A percentile compares a stretch with the other conserved stretches of the same genome.
Conservation (phyloP, 208 protist genomes). For the Crithidia fasciculata region DNA sequence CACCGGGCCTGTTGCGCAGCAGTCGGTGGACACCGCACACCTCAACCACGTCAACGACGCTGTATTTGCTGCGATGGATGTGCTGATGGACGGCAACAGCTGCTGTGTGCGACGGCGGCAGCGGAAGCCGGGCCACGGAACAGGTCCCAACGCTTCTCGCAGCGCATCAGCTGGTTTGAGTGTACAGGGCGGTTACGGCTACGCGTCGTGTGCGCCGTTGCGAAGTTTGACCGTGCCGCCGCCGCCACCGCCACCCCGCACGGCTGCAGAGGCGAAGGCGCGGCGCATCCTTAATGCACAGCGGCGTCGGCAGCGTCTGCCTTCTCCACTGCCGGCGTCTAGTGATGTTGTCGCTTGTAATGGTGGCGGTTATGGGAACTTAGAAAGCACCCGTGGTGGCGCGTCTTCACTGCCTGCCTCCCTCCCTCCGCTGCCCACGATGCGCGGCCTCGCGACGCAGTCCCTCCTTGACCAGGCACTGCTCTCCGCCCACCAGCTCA, state of each 20-base stretch:
- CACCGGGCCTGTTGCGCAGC: constrained; percentile 19
- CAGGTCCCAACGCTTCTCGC: neutral
- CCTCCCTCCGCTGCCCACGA: neutral
- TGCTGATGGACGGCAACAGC: constrained; percentile 81
- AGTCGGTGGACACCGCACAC: constrained; percentile 26
- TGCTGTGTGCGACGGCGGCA: constrained; percentile 55
- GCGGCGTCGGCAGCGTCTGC: constrained; percentile 10
- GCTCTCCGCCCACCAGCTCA: neutral
- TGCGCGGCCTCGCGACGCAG: constrained; percentile 5
- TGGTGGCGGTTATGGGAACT: too few species aligned
- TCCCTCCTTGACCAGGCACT: constrained; percentile 13
- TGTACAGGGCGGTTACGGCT: too few species aligned
- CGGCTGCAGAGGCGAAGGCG: constrained; percentile 23
- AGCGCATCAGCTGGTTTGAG: neutral
- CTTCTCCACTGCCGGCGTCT: too few species aligned
- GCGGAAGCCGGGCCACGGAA: neutral
- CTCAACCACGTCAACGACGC: constrained; percentile 22
- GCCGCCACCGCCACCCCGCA: constrained; percentile 17
- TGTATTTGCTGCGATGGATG: constrained; percentile 57
- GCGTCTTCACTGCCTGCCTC: too few species aligned
- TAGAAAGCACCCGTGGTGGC: too few species aligned
- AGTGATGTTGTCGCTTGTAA: too few species aligned
- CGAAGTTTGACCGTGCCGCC: neutral
- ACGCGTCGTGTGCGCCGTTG: too few species aligned
- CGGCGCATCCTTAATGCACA: constrained; percentile 26